These are phyloP conservation scores for Aspergillus bertholletiae DNA, from an alignment of 495 filamentous ascomycete species.

Conservation along the genomic window DNA sequence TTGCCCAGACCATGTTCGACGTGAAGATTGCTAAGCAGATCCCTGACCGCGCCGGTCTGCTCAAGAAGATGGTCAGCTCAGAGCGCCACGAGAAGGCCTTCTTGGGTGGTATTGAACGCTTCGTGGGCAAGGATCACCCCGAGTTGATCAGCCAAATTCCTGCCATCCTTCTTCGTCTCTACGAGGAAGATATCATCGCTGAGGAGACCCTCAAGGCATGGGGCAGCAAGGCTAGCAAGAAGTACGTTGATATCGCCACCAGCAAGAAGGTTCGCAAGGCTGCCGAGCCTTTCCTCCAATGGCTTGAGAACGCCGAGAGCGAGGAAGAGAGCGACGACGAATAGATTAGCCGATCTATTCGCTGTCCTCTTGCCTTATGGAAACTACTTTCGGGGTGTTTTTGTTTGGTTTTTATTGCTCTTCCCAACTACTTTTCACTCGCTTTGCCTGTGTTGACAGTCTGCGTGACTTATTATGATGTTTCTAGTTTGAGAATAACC, in stretches of 20 bases:
- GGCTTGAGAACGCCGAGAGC: conserved; percentile 84
- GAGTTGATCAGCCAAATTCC: conserved; percentile 75
- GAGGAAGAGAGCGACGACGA: conserved; percentile 58
- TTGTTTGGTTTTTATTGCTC: background rate
- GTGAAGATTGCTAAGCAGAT: conserved; percentile 87
- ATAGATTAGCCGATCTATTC: conserved; percentile 11
- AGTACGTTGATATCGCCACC: conserved; percentile 84
- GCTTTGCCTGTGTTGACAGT: background rate
- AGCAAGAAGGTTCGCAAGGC: conserved; percentile 96
- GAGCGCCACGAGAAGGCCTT: conserved; percentile 95
- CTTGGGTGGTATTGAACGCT: conserved; percentile 94
- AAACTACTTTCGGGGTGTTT: conserved; percentile 1
- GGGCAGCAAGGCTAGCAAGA: conserved; percentile 94
- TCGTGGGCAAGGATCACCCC: conserved; percentile 77
- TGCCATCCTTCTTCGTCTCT: conserved; percentile 81
- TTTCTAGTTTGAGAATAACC: background rate
- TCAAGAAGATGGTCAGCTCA: conserved; percentile 88
- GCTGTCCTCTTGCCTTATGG: background rate
- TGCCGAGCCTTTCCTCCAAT: conserved; percentile 87
- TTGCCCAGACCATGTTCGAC: conserved; percentile 92
- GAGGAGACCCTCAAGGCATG: conserved; percentile 89
- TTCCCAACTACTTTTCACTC: conserved; percentile 10
- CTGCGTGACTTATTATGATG: background rate
- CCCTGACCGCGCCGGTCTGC: conserved; percentile 70
- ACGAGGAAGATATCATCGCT: conserved; percentile 79